A percentile compares a stretch with the other conserved stretches of the same genome.
These are phyloP conservation scores for Fusarium paranaense DNA, from an alignment of 2,329 filamentous ascomycete species.

Conservation along the genomic window DNA sequence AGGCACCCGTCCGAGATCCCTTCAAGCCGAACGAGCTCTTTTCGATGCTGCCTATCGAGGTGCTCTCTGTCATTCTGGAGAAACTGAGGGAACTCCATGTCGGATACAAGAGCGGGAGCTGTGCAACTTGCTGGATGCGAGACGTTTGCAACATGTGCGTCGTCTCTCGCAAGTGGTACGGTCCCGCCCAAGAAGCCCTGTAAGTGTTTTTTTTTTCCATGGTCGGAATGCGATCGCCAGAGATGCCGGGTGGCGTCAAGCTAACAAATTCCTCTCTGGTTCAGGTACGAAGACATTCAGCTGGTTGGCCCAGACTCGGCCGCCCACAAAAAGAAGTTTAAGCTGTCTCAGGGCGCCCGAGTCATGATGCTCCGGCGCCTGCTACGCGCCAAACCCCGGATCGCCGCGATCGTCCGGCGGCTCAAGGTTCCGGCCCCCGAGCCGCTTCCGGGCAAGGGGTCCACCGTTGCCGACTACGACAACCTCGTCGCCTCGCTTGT, in stretches of 20 bases:
- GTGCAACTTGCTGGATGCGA: slow-evolving; percentile 74
- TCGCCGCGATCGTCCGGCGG: slow-evolving; percentile 67
- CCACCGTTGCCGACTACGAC: slow-evolving; percentile 62
- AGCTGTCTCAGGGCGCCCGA: slow-evolving; percentile 63
- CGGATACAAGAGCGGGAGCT: slow-evolving; percentile 60
- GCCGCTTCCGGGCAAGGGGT: slow-evolving; percentile 48
- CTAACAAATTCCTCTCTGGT: slow-evolving; percentile 19
- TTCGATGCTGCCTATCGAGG: slow-evolving; percentile 67
- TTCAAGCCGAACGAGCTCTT: slow-evolving; percentile 64
- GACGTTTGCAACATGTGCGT: slow-evolving; percentile 66
- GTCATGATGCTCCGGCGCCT: slow-evolving; percentile 69
- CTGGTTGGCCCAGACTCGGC: slow-evolving; percentile 68
- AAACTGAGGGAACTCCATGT: slow-evolving; percentile 66
- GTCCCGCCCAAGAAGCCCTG: slow-evolving; percentile 62
- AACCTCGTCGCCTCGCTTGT: slow-evolving; percentile 70
- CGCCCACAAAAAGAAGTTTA: slow-evolving; percentile 68
- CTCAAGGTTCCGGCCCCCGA: slow-evolving; percentile 66
- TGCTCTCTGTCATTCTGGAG: slow-evolving; percentile 67
- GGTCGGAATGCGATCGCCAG: slow-evolving; percentile 5
- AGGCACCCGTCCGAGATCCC: slow-evolving; percentile 40
- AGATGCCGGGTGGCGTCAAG: slow-evolving; percentile 8
- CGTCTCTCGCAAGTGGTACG: slow-evolving; percentile 63
- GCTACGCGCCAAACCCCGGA: slow-evolving; percentile 62
- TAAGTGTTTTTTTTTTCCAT: slow-evolving; percentile 50
- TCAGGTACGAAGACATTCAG: slow-evolving; percentile 68